Evolutionary conservation across 1,284 basidiomycete species (phyloP), one percentile per base, ranked within the genome.

Genomic region (Vanrija pseudolonga): DNA sequence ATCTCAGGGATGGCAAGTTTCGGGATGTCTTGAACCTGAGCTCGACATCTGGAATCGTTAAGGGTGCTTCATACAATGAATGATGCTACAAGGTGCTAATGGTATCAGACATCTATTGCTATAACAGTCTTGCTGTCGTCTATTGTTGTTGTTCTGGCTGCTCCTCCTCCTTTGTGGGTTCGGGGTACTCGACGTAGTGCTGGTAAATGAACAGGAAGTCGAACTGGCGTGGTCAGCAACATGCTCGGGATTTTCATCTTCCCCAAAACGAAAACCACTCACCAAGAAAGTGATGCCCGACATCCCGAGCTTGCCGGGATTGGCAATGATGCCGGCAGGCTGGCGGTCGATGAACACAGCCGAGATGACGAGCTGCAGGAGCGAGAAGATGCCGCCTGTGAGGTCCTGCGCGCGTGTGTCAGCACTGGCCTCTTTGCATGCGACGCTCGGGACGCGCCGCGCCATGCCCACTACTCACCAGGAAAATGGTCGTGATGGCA

Each of bases 231-330:
- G 4, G 48, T 42, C 41, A 50, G 39, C 14, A 2, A 22, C 20
- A 26, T 19, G 40, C 12, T 28, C 14, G 32, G 9, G 24, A n/a
- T n/a, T n/a, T n/a, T n/a, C n/a, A n/a, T n/a, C n/a, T n/a, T n/a
- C n/a, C n/a, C n/a, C n/a, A n/a, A 12, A 20, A 11, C 6, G 7
- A 12, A 15, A 32, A 32, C 32, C n/a, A 47, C 53, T 38, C 36
- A 55, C 38, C 43, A 38, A 36, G 39, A 73, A 36, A 6, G 69
- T 68, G 9, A 76, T 42, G 5, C 59, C 46, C 1, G 70, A 53
- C 32, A 77, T 56, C 4, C 74, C 73, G 8, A 77, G 60, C 61
- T 77, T 77, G 42, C 65, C 68, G 0, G 75, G 75, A 50, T 77
- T 77, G 39, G 71, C 74, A 20, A 67, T 61, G 57, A 77, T 76